Evolutionary conservation across 805 yeast genomes (phyloP), one percentile per base, ranked within the genome.

Genomic region (Blastobotrys chiropterorum): DNA sequence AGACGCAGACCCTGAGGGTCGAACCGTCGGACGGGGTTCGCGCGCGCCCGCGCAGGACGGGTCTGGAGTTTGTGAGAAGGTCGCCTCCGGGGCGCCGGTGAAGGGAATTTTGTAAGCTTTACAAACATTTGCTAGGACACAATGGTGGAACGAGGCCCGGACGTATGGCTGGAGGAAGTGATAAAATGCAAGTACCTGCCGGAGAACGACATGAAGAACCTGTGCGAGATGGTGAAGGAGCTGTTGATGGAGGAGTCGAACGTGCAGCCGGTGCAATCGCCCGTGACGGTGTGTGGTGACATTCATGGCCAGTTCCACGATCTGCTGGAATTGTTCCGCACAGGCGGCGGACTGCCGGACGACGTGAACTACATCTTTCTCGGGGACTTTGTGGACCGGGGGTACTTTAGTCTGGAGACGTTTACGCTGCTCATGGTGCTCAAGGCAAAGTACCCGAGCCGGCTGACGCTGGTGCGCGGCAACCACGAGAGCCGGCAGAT

Each of bases 231-330:
- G 74, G 97, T 92, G 47, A 92, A 94, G 68, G 97, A 90, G 67
- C 74, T 92, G 38, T 70, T 92, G 54, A 94, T 94, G 97, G 98
- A 92, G 67, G 97, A 90, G 63, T 85, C 94, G 42, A 90, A 90
- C 67, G 89, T 90, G 56, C 97, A 90, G 65, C 97, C 97, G 0
- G 97, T 90, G 2, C 85, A 83, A 63, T 80, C 89, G 26, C 97
- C 97, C 1, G 97, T 90, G 4, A 89, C 96, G 0, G 97, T 90
- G 0, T 90, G 97, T 72, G 97, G 72, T 65, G 99, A 92, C 70
- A 94, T 92, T 62, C 99, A 92, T 69, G 99, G 99, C 2, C 99
- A 92, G 68, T 92, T 92, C 68, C 98, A 92, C 67, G 99, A 92
- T 68, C 75, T 92, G 55, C 72, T 92, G 56, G 97, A 94, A 67